Evolutionary conservation across 495 filamentous ascomycete species (phyloP), one percentile per base, ranked within the genome.

Genomic region (Tetracladium marchalianum): DNA sequence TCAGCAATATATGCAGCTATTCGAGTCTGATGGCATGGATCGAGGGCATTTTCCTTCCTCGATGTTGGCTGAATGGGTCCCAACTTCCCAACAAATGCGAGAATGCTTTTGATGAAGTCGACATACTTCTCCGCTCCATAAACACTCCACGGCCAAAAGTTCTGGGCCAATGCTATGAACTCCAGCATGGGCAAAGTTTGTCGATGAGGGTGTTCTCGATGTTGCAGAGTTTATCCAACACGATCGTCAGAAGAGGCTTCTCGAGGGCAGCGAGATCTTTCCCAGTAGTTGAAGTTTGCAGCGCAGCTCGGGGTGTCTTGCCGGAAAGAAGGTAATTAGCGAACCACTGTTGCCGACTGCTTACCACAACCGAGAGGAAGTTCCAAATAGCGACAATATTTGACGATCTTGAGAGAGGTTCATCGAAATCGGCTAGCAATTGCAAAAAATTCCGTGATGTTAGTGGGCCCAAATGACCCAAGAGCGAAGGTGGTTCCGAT

Each of bases 271-370:
- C 0, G 55, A 61, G 10, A 57, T 55, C 24, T 58, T 62, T 39
- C 55, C 52, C n/a, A 57, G 57, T 47, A 18, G 55, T 62, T 27
- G 77, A 72, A 1, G 64, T 65, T 47, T 78, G 82, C 52, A 87
- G 60, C 1, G 80, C 76, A 40, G 90, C 77, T 42, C 80, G 76
- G 12, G 92, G 86, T 0, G 85, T 86, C 49, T 80, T 81, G 18
- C 92, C 92, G 4, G 90, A 95, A 19, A 97, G 79, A 41, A 97
- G 73, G 57, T 87, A 90, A 37, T 94, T 87, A 0, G 90, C 81
- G 67, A 99, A 82, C 82, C 93, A 97, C 57, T 94, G 88, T 52
- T 99, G 92, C 44, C 87, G 81, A 57, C 85, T 89, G 56, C 86
- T 84, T 39, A 97, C 75, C 39, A 95, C 78, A n/a, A 80, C 81